Percentiles rank a stretch among this genome's conserved stretches.
phyloP scores from a whole-genome alignment of 2,329 filamentous ascomycete genomes.

The Ascochyta viciae-villosae region DNA sequence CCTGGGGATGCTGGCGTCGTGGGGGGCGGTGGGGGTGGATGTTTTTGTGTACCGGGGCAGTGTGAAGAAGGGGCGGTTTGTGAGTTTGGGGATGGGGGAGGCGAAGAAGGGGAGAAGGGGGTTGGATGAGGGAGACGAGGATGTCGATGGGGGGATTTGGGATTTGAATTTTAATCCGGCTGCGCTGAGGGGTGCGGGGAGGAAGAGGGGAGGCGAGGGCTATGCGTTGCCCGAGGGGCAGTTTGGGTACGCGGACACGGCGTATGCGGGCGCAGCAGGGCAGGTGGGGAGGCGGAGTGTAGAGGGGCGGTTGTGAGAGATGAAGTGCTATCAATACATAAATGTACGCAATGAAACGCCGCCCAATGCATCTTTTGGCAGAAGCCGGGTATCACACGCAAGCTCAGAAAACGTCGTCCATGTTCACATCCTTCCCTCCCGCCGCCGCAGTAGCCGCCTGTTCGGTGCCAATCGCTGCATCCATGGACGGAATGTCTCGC shows the following conservation, averaged over 20 bases:
- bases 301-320: slow-evolving; percentile 18
- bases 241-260: slow-evolving; percentile 52
- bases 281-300: slow-evolving; percentile 24
- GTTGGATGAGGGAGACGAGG: background rate
- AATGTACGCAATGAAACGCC: slow-evolving; percentile 25
- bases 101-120: slow-evolving; percentile 16
- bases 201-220: slow-evolving; percentile 36
- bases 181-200: slow-evolving; percentile 12
- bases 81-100: slow-evolving; percentile 54
- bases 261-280: slow-evolving; percentile 48
- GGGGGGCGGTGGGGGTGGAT: slow-evolving; percentile 59
- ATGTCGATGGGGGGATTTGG: slow-evolving; percentile 4
- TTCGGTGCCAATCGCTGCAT: slow-evolving; percentile 40
- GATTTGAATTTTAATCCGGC: slow-evolving; percentile 38
- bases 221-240: slow-evolving; percentile 54
- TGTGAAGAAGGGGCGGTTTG: slow-evolving; percentile 57
- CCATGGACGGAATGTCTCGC: slow-evolving; percentile 46
- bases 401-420: slow-evolving; percentile 53
- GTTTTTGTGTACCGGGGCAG: slow-evolving; percentile 52
- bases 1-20: slow-evolving; percentile 57
- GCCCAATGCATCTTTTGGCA: slow-evolving; percentile 32
- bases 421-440: slow-evolving; percentile 63
- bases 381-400: slow-evolving; percentile 43
- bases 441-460: slow-evolving; percentile 58
- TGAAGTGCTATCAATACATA: background rate